Evolutionary conservation across 2,329 filamentous ascomycete genomes (phyloP), one percentile per base, ranked within the genome.

Genomic region (Aureobasidium lini): DNA sequence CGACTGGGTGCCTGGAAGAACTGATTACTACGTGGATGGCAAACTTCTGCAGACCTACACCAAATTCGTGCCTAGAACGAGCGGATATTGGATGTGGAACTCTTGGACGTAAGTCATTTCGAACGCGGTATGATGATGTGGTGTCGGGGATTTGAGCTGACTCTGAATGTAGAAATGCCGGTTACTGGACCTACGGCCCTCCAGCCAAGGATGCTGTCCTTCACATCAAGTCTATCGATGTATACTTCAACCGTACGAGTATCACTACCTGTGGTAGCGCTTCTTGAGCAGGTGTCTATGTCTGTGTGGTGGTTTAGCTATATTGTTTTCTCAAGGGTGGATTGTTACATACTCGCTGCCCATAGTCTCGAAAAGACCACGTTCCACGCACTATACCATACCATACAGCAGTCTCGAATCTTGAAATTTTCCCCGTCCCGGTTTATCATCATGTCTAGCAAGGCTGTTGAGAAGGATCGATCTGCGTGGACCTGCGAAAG

Each of bases 151-250:
- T 16, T 9, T 4, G 34, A 34, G 37, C 50, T 54, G 16, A 54
- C n/a, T 43, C n/a, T 10, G 18, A 9, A 1, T 44, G 10, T 9
- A 61, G 60, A n/a, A 92, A 91, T 64, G 88, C 88, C 29, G 86
- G 90, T 67, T 68, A 77, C 2, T 92, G 89, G 89, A 88, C 85
- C 37, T 83, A 78, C 15, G 89, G 88, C 0, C 89, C 89, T 3
- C 88, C 89, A 0, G 63, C 65, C 0, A 63, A 76, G 37, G 84
- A 91, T 66, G 83, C 88, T 0, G 72, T 79, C n/a, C 76, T 89
- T 65, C 81, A 79, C 6, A 79, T 92, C 29, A 81, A 78, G 39
- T 90, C 90, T 66, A 79, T 90, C 60, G 89, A 89, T 70, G 85
- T 84, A 0, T 93, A 92, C 71, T 93, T 90, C 75, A 92, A 92